These are phyloP conservation scores for Pseudogymnoascus sp. DNA, from an alignment of 2,329 filamentous ascomycete species.

Conservation along the genomic window DNA sequence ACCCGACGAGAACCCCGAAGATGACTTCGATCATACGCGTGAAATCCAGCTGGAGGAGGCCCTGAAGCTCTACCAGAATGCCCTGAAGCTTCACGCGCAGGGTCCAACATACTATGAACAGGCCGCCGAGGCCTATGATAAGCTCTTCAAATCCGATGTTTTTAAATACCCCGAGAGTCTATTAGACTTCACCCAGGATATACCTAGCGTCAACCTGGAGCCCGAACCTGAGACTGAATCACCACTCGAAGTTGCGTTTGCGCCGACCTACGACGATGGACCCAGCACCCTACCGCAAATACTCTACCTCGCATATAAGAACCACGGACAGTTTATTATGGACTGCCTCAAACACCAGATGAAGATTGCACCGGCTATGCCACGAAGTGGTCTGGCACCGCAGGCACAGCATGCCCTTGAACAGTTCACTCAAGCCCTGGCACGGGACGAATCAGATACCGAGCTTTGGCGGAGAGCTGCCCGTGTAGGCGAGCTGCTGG, in stretches of 20 bases:
- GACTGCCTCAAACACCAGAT: conserved; percentile 59
- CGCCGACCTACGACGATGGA: conserved; percentile 61
- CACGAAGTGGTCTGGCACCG: conserved; percentile 22
- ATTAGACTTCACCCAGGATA: conserved; percentile 64
- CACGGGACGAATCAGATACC: conserved; percentile 61
- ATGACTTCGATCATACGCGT: conserved; percentile 90
- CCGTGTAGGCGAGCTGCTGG: conserved; percentile 52
- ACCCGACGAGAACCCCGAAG: conserved; percentile 81
- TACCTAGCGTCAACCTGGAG: conserved; percentile 27
- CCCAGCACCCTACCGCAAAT: conserved; percentile 82
- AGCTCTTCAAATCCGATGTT: conserved; percentile 85
- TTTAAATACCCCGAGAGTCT: conserved; percentile 85
- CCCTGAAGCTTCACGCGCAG: conserved; percentile 85
- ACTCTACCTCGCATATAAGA: conserved; percentile 90
- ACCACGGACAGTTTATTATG: conserved; percentile 86
- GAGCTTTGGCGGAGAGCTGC: conserved; percentile 58
- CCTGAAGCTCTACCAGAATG: conserved; percentile 86
- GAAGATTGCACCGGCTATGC: conserved; percentile 34
- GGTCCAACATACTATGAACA: conserved; percentile 69
- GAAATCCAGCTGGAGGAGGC: conserved; percentile 93
- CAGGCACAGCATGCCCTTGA: conserved; percentile 41
- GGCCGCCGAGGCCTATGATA: conserved; percentile 74
- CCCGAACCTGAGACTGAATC: conserved; percentile 43
- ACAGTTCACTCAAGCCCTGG: conserved; percentile 53
- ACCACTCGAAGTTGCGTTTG: conserved; percentile 46